Base-by-base conservation (phyloP, 2,329 filamentous ascomycete species). In the Clarireedia homoeocarpa region DNA sequence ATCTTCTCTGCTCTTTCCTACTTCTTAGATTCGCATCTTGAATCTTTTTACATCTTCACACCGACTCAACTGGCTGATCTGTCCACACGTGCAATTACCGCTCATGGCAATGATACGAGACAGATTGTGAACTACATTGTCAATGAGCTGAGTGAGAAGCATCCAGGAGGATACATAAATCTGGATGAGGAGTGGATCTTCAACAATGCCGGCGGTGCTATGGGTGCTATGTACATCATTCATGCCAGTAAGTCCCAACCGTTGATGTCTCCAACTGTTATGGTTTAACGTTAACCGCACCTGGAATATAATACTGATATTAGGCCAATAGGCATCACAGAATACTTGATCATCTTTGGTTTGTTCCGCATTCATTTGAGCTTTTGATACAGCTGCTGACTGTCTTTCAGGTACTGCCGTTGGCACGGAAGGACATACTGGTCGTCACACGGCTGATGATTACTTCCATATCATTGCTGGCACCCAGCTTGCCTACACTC, bases 391-490 rank as follows among this genome's bases (percentile, higher is more conserved):
- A 34, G 30, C 30, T 10, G 36, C 55, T 54, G 4, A 54, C 36
- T n/a, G 10, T 24, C 6, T n/a, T 20, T 48, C 44, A 71, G 71
- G 89, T 70, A 89, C 88, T 1, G 80, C 88, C 9, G 74, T 91
- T 63, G 90, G 90, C 65, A 95, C 91, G 12, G 90, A 95, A 73
- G 91, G 91, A 59, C 90, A 95, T 77, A 83, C 83, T 1, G 91
- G 91, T 61, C 87, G 90, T 51, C 91, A 95, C 78, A 92, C 89
- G 12, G 90, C 90, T 15, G 88, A 95, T 73, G 91, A 96, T 77
- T 96, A 94, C 78, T 96, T 96, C 79, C 83, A 91, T 77, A 95
- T 96, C 77, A 78, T 96, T 34, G 77, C 77, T 36, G 91, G 91
- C 65, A 83, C 84, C 65, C 85, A 95, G 73, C 77, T 82, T 65